These are phyloP conservation scores for Kwoniella newhampshirensis DNA, from an alignment of 768 basidiomycete genomes.

Conservation along the genomic window DNA sequence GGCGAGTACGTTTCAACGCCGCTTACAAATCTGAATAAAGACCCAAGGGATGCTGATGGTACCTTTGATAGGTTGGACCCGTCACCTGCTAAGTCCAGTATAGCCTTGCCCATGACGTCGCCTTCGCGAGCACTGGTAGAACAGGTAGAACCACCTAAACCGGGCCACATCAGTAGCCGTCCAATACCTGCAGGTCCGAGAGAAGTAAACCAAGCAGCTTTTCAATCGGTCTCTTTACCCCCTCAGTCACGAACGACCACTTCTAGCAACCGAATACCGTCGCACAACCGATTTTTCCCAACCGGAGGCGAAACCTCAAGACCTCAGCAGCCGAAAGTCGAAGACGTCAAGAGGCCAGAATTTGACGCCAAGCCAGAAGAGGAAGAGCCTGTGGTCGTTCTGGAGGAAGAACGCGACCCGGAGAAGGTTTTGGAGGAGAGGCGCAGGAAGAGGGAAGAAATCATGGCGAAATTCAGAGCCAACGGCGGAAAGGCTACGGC, in stretches of 20 bases:
- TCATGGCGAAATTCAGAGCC: slow-evolving; percentile 50
- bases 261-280: slow-evolving; percentile 9
- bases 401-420: slow-evolving; percentile 39
- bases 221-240: slow-evolving; percentile 53
- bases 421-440: slow-evolving; percentile 48
- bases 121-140: slow-evolving; percentile 9
- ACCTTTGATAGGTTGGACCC: slow-evolving; percentile 29
- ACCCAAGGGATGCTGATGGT: slow-evolving; percentile 56
- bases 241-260: slow-evolving; percentile 8
- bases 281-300: slow-evolving; percentile 16
- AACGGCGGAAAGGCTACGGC: slow-evolving; percentile 32
- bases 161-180: slow-evolving; percentile 55
- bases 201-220: slow-evolving; percentile 52
- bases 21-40: slow-evolving; percentile 52
- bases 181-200: slow-evolving; percentile 46
- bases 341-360: slow-evolving; percentile 8
- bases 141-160: background rate
- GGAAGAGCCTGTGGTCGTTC: slow-evolving; percentile 25
- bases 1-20: slow-evolving; percentile 55
- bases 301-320: slow-evolving; percentile 15
- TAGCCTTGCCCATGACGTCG: slow-evolving; percentile 19
- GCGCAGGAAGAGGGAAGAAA: slow-evolving; percentile 46
- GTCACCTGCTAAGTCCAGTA: slow-evolving; percentile 27
- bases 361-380: slow-evolving; percentile 13
- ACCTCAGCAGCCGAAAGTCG: slow-evolving; percentile 9